A percentile compares a stretch with the other conserved stretches of the same genome.
Evolutionary conservation across 2,329 filamentous ascomycete species (phyloP).

Genomic region (Aspergillus tanneri): DNA sequence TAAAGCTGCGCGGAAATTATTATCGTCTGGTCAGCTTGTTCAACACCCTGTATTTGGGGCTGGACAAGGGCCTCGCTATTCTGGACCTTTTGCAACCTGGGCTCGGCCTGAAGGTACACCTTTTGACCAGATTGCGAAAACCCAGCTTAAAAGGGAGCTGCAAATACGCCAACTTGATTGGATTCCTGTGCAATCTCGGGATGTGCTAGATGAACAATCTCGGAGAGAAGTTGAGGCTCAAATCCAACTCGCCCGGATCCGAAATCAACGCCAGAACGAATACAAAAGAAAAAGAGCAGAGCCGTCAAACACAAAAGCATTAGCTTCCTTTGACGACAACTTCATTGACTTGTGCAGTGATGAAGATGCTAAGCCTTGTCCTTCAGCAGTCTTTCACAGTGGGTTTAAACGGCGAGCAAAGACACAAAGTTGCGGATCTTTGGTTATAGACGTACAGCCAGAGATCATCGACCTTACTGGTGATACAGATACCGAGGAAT

Average conservation of each 20-base stretch:
- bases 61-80: constrained; percentile 42
- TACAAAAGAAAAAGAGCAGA: constrained; percentile 21
- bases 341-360: constrained; percentile 22
- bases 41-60: constrained; percentile 40
- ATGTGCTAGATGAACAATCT: constrained; percentile 20
- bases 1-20: constrained; percentile 25
- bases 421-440: neutral
- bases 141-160: constrained; percentile 26
- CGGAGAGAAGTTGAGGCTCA: constrained; percentile 22
- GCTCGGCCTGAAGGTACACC: constrained; percentile 32
- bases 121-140: constrained; percentile 20
- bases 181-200: constrained; percentile 18
- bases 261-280: constrained; percentile 24
- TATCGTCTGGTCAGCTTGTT: constrained; percentile 36
- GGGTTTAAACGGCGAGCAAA: constrained; percentile 8
- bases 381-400: neutral
- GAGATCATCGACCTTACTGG: constrained; percentile 31
- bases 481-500: constrained; percentile 22
- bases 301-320: neutral
- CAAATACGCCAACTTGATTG: constrained; percentile 36
- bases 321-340: neutral
- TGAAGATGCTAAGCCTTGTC: constrained; percentile 11
- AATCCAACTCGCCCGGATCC: constrained; percentile 28
- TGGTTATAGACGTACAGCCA: constrained; percentile 10
- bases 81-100: constrained; percentile 44